Evolutionary conservation across 805 yeast genomes (phyloP).

Genomic region (Debaryomyces tyrocola): DNA sequence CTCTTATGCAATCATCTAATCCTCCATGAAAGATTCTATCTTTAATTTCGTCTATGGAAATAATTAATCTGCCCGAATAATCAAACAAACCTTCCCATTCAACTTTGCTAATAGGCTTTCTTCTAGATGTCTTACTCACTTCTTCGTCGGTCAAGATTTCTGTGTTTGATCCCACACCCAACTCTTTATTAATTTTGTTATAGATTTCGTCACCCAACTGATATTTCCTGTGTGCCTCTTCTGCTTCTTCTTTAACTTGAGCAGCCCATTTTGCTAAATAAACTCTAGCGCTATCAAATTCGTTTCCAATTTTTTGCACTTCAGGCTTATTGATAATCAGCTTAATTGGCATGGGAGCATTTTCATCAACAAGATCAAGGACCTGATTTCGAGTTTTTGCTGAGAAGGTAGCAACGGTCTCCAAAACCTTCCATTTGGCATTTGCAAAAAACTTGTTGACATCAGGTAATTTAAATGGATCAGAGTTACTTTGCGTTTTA

Average conservation of each 20-base stretch:
- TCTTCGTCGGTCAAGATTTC: slow-evolving; percentile 59
- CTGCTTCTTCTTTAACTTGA: slow-evolving; percentile 90
- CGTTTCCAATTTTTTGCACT: slow-evolving; percentile 77
- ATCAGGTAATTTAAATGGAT: slow-evolving; percentile 29
- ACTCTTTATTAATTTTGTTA: slow-evolving; percentile 54
- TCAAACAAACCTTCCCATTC: slow-evolving; percentile 92
- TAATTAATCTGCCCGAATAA: slow-evolving; percentile 63
- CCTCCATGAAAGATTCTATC: slow-evolving; percentile 92
- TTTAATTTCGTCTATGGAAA: slow-evolving; percentile 78
- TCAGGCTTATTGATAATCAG: slow-evolving; percentile 72
- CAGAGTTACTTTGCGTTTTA: slow-evolving; percentile 4
- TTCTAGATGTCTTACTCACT: slow-evolving; percentile 59
- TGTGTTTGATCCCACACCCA: slow-evolving; percentile 60
- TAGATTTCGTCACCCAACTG: slow-evolving; percentile 61
- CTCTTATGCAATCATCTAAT: slow-evolving; percentile 54
- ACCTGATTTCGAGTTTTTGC: slow-evolving; percentile 50
- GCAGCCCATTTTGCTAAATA: slow-evolving; percentile 97
- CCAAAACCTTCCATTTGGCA: slow-evolving; percentile 86
- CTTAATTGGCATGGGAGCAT: slow-evolving; percentile 59
- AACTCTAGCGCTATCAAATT: slow-evolving; percentile 88
- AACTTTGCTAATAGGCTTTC: slow-evolving; percentile 60
- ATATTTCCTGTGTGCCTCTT: slow-evolving; percentile 50
- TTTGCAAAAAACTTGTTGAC: slow-evolving; percentile 54
- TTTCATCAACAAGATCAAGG: slow-evolving; percentile 61
- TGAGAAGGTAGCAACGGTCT: slow-evolving; percentile 78